Evolutionary conservation across 2,329 filamentous ascomycete species (phyloP), one percentile per base, ranked within the genome.

Genomic region (Ceratocystis alfenasii): DNA sequence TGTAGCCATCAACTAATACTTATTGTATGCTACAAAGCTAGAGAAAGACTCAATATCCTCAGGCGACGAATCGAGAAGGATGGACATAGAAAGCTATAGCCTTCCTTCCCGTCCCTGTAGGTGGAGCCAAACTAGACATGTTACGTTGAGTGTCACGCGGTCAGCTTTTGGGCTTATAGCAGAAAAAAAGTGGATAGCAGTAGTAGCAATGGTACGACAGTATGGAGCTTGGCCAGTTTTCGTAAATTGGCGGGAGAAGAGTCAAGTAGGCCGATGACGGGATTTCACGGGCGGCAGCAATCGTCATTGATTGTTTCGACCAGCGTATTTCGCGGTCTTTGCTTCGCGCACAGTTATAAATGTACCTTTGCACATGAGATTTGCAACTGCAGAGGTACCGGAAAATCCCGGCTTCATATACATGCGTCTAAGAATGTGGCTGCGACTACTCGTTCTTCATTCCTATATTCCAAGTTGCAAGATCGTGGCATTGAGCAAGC

Each of bases 21-120:
- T 10, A 10, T 41, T 41, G 36, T 41, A 12, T 41, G 36, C 36
- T 41, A 41, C 36, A 41, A 41, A 12, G 10, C 36, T 12, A 41
- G 36, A 41, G 36, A 41, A 41, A 41, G 8, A 12, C 36, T 41
- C 36, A 41, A 12, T 4, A 41, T 0, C 30, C 30, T 33, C 30
- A 33, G 30, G 1, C 30, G 30, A 33, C 30, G 30, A 10, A 25
- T 25, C 3, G 22, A 25, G 12, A 12, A 53, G 20, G 4, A 53
- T 41, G 36, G 36, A 12, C 36, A 12, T 12, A 3, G 36, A 41
- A 12, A 41, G 36, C 20, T 25, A 10, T 53, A 6, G 48, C 8
- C 48, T 53, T 53, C 48, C 48, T 53, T 53, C 48, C 48, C 48
- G 48, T 25, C 48, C 48, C 48, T 15, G 48, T 25, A 28, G 48